Conservation (phyloP, 2,329 filamentous ascomycete species). For the Arthrobotrys sinensis region DNA sequence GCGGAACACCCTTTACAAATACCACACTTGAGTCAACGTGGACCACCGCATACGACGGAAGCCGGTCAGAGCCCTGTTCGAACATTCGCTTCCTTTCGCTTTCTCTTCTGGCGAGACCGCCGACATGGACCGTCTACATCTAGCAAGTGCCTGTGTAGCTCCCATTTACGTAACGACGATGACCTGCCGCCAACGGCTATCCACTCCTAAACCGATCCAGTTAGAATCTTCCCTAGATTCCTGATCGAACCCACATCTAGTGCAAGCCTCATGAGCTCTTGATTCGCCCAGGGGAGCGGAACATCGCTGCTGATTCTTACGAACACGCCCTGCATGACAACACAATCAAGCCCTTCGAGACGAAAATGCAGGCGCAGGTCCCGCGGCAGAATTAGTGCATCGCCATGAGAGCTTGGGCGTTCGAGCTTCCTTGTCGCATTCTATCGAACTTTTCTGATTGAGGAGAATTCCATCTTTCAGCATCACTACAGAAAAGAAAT, state of each 20-base stretch:
- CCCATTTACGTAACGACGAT: slow-evolving; percentile 7
- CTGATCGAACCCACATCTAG: slow-evolving; percentile 1
- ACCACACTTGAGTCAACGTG: too few relatives aligned
- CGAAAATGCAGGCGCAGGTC: slow-evolving; percentile 17
- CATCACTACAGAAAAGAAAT: slow-evolving; percentile 1
- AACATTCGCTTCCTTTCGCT: not conserved
- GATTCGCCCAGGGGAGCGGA: not conserved
- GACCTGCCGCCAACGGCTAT: slow-evolving; percentile 16
- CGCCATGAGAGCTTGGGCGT: not conserved
- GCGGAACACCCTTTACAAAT: too few relatives aligned
- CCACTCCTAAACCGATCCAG: not conserved
- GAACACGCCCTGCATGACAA: slow-evolving; percentile 4
- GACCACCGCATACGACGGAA: too few relatives aligned
- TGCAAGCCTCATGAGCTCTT: not conserved
- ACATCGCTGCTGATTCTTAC: not conserved
- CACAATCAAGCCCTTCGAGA: slow-evolving; percentile 6
- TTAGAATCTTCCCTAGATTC: slow-evolving; percentile 1
- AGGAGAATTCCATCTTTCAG: not conserved
- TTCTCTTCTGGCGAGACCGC: not conserved
- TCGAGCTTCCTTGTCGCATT: not conserved
- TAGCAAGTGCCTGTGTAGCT: too few relatives aligned
- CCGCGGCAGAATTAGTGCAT: not conserved
- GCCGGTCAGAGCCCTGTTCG: too few relatives aligned
- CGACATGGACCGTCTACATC: not conserved
- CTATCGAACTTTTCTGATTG: not conserved